These are phyloP conservation scores for Wallacemonas sp. DNA, from an alignment of 208 protist species.

Conservation along the genomic window DNA sequence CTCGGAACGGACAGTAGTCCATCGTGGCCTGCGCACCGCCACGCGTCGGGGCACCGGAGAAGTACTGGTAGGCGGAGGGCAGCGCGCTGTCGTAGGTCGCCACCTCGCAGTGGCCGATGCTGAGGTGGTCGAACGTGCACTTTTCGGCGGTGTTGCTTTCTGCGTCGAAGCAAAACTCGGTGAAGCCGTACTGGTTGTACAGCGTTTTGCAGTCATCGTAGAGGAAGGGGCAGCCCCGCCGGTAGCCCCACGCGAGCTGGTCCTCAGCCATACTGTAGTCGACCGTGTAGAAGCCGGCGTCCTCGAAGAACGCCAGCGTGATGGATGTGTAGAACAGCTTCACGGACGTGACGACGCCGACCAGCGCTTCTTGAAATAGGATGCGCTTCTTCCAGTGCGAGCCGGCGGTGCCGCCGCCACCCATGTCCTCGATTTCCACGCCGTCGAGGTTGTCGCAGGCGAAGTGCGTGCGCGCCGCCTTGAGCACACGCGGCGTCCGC, in stretches of 20 bases:
- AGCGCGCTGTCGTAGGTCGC: constrained; percentile 22
- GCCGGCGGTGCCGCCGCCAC: constrained; percentile 40
- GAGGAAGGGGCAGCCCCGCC: constrained; percentile 51
- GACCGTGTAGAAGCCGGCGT: constrained; percentile 51
- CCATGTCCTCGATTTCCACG: constrained; percentile 59
- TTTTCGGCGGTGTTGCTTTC: not conserved
- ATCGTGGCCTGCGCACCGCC: constrained; percentile 40
- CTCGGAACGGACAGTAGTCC: constrained; percentile 60
- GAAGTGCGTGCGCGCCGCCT: constrained; percentile 49
- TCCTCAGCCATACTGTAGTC: constrained; percentile 56
- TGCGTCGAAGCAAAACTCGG: constrained; percentile 60
- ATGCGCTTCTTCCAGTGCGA: constrained; percentile 76
- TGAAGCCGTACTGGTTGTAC: not conserved
- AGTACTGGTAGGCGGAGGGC: constrained; percentile 44
- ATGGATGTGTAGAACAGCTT: constrained; percentile 46
- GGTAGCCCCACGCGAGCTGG: constrained; percentile 37
- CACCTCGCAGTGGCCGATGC: constrained; percentile 40
- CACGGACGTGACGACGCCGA: constrained; percentile 39
- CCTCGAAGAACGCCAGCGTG: constrained; percentile 62
- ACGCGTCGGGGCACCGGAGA: constrained; percentile 14
- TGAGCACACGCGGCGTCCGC: constrained; percentile 40
- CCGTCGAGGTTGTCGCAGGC: constrained; percentile 50
- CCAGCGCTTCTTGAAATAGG: constrained; percentile 51
- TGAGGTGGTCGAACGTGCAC: constrained; percentile 43
- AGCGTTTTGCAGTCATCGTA: constrained; percentile 47